Conservation (phyloP, 306 rosid species). For the Hippophae rhamnoides region DNA sequence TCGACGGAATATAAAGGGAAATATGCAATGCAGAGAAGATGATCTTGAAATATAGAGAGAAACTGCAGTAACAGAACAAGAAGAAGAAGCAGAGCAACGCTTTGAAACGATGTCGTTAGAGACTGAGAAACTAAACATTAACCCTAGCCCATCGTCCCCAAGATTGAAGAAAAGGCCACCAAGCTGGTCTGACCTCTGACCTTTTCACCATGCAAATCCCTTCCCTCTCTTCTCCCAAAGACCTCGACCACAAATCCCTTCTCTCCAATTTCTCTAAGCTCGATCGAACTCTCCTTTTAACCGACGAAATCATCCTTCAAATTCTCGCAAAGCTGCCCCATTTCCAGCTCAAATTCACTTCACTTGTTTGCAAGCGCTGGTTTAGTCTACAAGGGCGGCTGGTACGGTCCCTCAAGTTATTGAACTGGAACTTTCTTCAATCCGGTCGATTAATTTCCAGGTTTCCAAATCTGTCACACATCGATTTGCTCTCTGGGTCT, state of each 20-base stretch:
- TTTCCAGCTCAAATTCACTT: conserved; percentile 44
- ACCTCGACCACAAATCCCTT: conserved; percentile 22
- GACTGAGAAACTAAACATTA: conserved; percentile 22
- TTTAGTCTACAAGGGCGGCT: conserved; percentile 69
- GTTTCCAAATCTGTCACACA: conserved; percentile 70
- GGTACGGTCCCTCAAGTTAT: conserved; percentile 44
- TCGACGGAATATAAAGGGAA: no score
- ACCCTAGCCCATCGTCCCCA: neutral
- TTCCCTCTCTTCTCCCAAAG: conserved; percentile 32
- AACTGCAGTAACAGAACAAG: neutral
- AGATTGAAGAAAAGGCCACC: conserved; percentile 24
- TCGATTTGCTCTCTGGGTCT: conserved; percentile 55
- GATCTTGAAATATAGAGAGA: no score
- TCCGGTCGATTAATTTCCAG: conserved; percentile 72
- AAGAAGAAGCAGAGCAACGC: conserved; percentile 3
- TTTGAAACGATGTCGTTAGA: conserved; percentile 40
- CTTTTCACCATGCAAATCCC: conserved; percentile 58
- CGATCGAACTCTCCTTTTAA: conserved; percentile 46
- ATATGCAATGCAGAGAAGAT: no score
- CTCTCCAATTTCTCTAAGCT: conserved; percentile 26
- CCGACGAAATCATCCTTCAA: conserved; percentile 56
- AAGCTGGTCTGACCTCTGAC: conserved; percentile 64
- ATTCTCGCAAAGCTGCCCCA: conserved; percentile 54
- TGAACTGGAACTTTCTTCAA: conserved; percentile 65
- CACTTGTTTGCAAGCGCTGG: conserved; percentile 89